A percentile compares a stretch with the other conserved stretches of the same genome.
phyloP scores from a whole-genome alignment of 495 filamentous ascomycete genomes.

The Xylaria venustula region DNA sequence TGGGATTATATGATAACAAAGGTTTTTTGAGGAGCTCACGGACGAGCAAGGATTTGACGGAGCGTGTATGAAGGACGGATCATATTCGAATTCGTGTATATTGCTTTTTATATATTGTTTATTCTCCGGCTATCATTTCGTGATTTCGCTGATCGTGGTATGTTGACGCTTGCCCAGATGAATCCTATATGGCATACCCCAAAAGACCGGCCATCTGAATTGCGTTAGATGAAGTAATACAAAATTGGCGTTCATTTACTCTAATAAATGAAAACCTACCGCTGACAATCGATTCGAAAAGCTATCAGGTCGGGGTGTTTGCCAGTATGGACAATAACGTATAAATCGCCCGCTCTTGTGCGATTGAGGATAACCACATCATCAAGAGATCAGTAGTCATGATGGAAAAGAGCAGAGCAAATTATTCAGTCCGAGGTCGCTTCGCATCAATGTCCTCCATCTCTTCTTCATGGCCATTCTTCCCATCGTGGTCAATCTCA shows the following conservation, averaged over 20 bases:
- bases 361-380: neutral
- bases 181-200: neutral
- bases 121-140: neutral
- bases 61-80: neutral
- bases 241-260: neutral
- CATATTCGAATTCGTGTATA: conserved; percentile 13
- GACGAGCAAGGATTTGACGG: neutral
- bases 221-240: neutral
- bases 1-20: conserved; percentile 40
- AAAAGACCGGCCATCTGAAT: neutral
- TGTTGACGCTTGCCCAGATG: neutral
- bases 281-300: neutral
- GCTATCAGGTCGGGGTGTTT: neutral
- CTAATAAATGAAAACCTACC: conserved; percentile 1
- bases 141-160: too few species aligned
- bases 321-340: neutral
- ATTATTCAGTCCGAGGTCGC: conserved; percentile 38
- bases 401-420: neutral
- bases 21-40: conserved; percentile 39
- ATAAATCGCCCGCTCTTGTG: too few species aligned
- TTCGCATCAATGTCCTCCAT: conserved; percentile 37
- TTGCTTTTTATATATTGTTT: conserved; percentile 3
- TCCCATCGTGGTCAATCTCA: conserved; percentile 35
- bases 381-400: neutral
- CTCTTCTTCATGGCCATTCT: conserved; percentile 26